These are phyloP conservation scores for Globisporangium takayamanum DNA, from an alignment of 352 stramenopile species.

Conservation along the genomic window DNA sequence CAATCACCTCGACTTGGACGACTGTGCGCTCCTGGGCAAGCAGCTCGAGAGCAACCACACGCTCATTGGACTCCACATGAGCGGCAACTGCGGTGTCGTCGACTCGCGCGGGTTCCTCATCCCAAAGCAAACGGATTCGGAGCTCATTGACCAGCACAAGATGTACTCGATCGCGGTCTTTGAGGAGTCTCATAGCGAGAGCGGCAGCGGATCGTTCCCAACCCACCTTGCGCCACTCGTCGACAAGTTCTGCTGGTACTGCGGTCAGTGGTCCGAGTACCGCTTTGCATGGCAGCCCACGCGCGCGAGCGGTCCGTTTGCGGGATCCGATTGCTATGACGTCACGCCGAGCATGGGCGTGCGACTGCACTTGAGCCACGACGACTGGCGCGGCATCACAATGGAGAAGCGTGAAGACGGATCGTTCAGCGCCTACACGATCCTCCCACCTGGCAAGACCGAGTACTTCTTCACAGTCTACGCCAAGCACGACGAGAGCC, in stretches of 20 bases:
- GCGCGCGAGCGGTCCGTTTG: conserved; percentile 28
- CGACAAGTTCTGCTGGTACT: conserved; percentile 76
- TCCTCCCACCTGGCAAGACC: conserved; percentile 64
- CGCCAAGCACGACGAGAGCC: conserved; percentile 17
- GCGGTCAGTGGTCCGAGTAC: conserved; percentile 65
- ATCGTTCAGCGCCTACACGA: conserved; percentile 47
- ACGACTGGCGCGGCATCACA: conserved; percentile 58
- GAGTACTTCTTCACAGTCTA: conserved; percentile 71
- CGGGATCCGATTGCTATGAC: conserved; percentile 24
- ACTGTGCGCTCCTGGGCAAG: conserved; percentile 51
- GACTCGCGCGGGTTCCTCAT: conserved; percentile 65
- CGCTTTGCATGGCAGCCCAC: conserved; percentile 60
- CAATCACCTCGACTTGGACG: conserved; percentile 57
- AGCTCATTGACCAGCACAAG: conserved; percentile 69
- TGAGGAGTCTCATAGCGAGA: conserved; percentile 59
- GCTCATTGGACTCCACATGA: conserved; percentile 70
- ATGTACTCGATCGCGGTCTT: conserved; percentile 69
- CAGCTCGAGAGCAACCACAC: conserved; percentile 70
- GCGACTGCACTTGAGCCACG: conserved; percentile 53
- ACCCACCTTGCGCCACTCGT: conserved; percentile 43
- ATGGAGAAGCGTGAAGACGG: conserved; percentile 61
- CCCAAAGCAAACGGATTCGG: conserved; percentile 26
- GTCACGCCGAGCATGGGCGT: conserved; percentile 35
- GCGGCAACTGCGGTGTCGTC: conserved; percentile 60
- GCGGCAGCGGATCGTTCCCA: conserved; percentile 41